These are phyloP conservation scores for Eutrema yunnanense DNA, from an alignment of 345 rosid genomes.

Conservation along the genomic window DNA sequence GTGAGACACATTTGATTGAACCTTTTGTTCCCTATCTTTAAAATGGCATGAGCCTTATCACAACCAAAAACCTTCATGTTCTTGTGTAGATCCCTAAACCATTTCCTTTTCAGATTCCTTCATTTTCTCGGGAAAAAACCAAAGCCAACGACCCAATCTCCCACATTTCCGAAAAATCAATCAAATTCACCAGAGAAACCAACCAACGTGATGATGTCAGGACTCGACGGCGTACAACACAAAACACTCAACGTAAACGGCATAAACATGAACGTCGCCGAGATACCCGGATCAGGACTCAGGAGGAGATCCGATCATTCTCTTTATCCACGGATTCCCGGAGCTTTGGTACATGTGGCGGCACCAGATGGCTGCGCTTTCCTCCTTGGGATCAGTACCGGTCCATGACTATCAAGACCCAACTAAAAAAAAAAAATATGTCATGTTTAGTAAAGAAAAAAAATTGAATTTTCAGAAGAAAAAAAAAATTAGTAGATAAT, in stretches of 20 bases:
- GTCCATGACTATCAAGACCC: too few species aligned
- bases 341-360: constrained; percentile 87
- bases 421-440: too few species aligned
- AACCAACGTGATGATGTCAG: neutral
- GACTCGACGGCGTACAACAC: constrained; percentile 49
- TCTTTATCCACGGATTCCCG: constrained; percentile 81
- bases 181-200: neutral
- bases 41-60: neutral
- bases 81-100: neutral
- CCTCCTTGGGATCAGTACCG: constrained; percentile 43
- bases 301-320: constrained; percentile 38
- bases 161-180: neutral
- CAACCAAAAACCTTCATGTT: neutral
- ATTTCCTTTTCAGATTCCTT: neutral
- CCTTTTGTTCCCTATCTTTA: neutral
- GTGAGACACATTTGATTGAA: neutral
- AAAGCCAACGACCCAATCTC: neutral
- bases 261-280: constrained; percentile 69
- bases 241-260: constrained; percentile 51
- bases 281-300: constrained; percentile 42
- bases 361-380: constrained; percentile 61
- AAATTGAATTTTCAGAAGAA: too few species aligned
- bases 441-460: too few species aligned
- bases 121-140: neutral
- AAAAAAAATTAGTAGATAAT: too few species aligned